Conservation (phyloP, 768 basidiomycete species). For the Suillus occidentalis region DNA sequence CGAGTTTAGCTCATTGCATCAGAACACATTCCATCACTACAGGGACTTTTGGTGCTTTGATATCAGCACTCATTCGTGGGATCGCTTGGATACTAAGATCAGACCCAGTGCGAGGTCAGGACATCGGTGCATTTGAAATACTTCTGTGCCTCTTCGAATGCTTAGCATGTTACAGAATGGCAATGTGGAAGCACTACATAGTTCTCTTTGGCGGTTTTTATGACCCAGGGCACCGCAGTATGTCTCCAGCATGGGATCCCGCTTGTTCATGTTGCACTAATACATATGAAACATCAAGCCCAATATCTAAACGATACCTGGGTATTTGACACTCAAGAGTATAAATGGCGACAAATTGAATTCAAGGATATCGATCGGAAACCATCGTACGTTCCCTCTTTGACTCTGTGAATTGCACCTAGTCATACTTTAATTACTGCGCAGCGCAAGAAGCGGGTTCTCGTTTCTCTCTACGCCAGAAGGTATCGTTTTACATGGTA, state of each 20-base stretch:
- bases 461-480: constrained; percentile 79
- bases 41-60: constrained; percentile 90
- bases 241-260: constrained; percentile 16
- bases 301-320: constrained; percentile 83
- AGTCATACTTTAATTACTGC: background rate
- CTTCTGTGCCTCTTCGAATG: background rate
- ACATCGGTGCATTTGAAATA: constrained; percentile 55
- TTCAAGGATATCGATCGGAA: constrained; percentile 67
- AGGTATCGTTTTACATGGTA: constrained; percentile 79
- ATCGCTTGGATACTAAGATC: constrained; percentile 83
- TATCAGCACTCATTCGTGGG: constrained; percentile 77
- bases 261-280: background rate
- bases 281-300: constrained; percentile 39
- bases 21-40: constrained; percentile 86
- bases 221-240: constrained; percentile 82
- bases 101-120: constrained; percentile 81
- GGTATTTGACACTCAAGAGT: constrained; percentile 84
- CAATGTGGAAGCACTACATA: constrained; percentile 84
- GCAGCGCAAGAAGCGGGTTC: constrained; percentile 76
- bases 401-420: too few relatives aligned
- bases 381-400: constrained; percentile 59
- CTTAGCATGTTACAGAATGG: constrained; percentile 56
- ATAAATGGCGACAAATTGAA: constrained; percentile 80
- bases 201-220: constrained; percentile 91
- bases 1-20: constrained; percentile 82